Conservation (phyloP, 2,329 filamentous ascomycete species). For the Trichophyton equinum region DNA sequence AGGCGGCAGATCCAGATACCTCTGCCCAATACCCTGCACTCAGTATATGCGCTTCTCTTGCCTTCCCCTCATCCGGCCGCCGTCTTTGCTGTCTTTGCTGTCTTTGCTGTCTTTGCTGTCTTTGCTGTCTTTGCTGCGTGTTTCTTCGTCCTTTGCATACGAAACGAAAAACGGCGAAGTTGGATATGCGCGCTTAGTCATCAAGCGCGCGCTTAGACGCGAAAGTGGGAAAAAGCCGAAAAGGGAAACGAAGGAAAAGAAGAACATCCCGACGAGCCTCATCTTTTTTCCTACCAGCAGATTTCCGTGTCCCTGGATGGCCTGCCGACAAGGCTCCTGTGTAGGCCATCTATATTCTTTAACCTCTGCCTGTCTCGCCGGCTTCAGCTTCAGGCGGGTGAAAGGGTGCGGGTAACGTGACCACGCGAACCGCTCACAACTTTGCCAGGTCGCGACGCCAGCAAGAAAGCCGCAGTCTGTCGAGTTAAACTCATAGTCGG, state of each 20-base stretch:
- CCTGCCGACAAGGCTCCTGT: not conserved
- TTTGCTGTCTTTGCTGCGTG: not conserved
- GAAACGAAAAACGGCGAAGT: not conserved
- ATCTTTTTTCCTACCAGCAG: not conserved
- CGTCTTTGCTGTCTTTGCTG: not conserved
- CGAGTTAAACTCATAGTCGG: not conserved
- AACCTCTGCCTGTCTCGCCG: not conserved
- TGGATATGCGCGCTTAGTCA: constrained; percentile 8
- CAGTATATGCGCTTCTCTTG: not conserved
- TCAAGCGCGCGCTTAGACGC: constrained; percentile 9
- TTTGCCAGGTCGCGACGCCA: constrained; percentile 4
- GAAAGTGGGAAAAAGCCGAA: not conserved
- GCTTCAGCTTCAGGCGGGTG: not conserved
- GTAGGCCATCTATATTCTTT: constrained; percentile 9
- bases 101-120: not conserved
- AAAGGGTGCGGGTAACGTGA: constrained; percentile 12
- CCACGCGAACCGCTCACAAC: constrained; percentile 10
- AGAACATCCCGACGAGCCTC: not conserved
- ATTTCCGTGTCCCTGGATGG: not conserved
- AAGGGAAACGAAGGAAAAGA: not conserved
- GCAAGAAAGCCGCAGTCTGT: not conserved
- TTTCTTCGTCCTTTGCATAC: not conserved
- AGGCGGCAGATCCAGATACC: too few relatives aligned
- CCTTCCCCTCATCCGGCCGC: not conserved
- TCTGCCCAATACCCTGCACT: not conserved